These are phyloP conservation scores for Phaeosphaeria sp. DNA, from an alignment of 2,329 filamentous ascomycete species.

Conservation along the genomic window DNA sequence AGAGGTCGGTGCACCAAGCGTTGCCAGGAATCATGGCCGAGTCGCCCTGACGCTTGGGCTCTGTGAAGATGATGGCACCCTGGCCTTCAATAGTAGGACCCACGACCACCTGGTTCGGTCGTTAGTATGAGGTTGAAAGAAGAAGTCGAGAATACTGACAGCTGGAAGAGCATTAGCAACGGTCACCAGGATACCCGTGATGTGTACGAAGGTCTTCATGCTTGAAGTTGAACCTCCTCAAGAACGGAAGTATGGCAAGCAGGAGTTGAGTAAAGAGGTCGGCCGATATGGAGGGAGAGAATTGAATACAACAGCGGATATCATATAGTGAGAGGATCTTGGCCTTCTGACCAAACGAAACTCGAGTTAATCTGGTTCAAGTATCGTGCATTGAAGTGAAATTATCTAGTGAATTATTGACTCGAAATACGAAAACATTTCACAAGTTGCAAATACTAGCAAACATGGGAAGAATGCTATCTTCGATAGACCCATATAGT, in stretches of 20 bases:
- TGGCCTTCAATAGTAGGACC: conserved; percentile 4
- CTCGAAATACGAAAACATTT: too few relatives aligned
- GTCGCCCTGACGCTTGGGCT: conserved; percentile 6
- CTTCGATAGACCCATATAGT: not conserved
- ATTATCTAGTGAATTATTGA: not conserved
- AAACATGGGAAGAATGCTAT: not conserved
- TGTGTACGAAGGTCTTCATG: conserved; percentile 16
- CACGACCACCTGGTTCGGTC: not conserved
- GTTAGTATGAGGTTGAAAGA: not conserved
- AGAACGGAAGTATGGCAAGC: not conserved
- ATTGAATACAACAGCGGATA: not conserved
- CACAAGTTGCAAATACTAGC: not conserved
- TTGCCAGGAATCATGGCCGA: conserved; percentile 16
- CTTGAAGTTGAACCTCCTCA: not conserved
- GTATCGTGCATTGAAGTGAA: not conserved
- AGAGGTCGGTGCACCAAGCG: conserved; percentile 20
- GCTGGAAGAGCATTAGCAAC: conserved; percentile 11
- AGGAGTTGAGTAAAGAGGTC: not conserved
- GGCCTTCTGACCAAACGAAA: not conserved
- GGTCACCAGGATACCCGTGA: conserved; percentile 17
- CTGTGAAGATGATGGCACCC: conserved; percentile 21
- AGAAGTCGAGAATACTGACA: not conserved
- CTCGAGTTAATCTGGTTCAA: not conserved
- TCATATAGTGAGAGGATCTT: not conserved
- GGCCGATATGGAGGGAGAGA: not conserved